Conservation (phyloP, 345 rosid species). For the Citrus sp. region DNA sequence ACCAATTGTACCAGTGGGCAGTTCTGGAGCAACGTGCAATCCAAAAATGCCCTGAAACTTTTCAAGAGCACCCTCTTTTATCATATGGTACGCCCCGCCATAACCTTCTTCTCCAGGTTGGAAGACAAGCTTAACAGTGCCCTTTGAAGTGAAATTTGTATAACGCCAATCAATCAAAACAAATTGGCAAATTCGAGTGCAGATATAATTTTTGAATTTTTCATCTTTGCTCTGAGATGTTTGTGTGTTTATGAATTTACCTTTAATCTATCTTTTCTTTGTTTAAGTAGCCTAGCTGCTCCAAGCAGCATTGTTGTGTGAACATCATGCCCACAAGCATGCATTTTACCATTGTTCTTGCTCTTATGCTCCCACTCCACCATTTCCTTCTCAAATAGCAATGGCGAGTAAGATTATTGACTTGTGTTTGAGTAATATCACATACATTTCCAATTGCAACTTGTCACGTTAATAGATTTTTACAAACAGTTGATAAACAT, state of each 20-base stretch:
- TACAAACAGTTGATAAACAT: too few relatives aligned
- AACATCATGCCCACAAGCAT: conserved; percentile 62
- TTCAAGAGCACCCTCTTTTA: conserved; percentile 49
- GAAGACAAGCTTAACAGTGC: conserved; percentile 55
- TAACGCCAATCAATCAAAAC: not conserved
- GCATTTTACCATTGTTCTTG: conserved; percentile 50
- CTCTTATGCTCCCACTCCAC: conserved; percentile 48
- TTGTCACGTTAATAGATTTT: too few relatives aligned
- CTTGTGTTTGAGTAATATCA: too few relatives aligned
- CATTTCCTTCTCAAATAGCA: conserved; percentile 29
- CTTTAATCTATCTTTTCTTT: conserved; percentile 28
- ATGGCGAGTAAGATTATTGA: not conserved
- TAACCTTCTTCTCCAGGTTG: conserved; percentile 61
- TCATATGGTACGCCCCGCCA: conserved; percentile 55
- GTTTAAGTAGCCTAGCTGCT: conserved; percentile 47
- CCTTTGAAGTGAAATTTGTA: conserved; percentile 20
- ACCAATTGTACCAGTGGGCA: conserved; percentile 38
- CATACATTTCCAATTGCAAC: too few relatives aligned
- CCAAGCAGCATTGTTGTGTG: conserved; percentile 52
- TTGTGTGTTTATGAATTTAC: conserved; percentile 14
- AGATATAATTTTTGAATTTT: not conserved
- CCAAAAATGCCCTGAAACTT: conserved; percentile 43
- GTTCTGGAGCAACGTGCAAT: conserved; percentile 35
- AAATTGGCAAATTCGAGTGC: not conserved
- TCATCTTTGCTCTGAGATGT: not conserved